phyloP scores from a whole-genome alignment of 2,329 filamentous ascomycete genomes.

The Aspergillus piperis region DNA sequence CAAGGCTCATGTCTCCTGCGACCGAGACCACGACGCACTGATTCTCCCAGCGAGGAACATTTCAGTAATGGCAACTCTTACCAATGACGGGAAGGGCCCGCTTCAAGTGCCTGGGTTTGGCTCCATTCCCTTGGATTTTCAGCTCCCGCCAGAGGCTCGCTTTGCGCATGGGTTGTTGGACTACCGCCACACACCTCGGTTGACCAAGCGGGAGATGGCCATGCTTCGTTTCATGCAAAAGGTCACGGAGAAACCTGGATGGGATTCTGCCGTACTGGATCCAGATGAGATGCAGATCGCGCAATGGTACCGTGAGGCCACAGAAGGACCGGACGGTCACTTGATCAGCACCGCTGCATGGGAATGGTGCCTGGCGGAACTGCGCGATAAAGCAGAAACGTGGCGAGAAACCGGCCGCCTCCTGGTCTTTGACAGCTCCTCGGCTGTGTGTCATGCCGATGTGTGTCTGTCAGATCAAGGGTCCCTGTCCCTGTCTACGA shows the following conservation, averaged over 20 bases:
- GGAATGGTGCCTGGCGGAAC: slow-evolving; percentile 12
- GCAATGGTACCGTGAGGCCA: slow-evolving; percentile 10
- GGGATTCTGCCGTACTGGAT: background rate
- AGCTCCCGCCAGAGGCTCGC: slow-evolving; percentile 6
- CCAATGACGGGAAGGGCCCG: slow-evolving; percentile 1
- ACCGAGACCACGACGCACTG: no score
- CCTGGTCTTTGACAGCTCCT: slow-evolving; percentile 9
- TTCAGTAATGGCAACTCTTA: background rate
- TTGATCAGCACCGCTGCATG: slow-evolving; percentile 10
- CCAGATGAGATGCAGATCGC: background rate
- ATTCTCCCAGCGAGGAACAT: no score
- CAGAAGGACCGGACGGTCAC: slow-evolving; percentile 4
- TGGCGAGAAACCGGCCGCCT: slow-evolving; percentile 7
- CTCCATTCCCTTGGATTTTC: slow-evolving; percentile 10
- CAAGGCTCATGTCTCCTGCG: no score
- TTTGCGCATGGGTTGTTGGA: slow-evolving; percentile 15
- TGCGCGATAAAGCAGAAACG: slow-evolving; percentile 6
- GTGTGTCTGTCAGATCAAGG: background rate
- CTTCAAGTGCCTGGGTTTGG: slow-evolving; percentile 12
- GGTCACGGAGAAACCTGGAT: slow-evolving; percentile 10
- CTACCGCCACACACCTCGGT: slow-evolving; percentile 14
- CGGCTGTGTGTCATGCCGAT: slow-evolving; percentile 10
- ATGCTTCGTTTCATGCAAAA: slow-evolving; percentile 17
- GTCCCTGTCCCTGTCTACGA: background rate
- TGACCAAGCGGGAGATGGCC: slow-evolving; percentile 15